Percentiles rank a stretch among this genome's conserved stretches.
phyloP scores from a whole-genome alignment of 179 eudicot species.

The Beta lomatogona region DNA sequence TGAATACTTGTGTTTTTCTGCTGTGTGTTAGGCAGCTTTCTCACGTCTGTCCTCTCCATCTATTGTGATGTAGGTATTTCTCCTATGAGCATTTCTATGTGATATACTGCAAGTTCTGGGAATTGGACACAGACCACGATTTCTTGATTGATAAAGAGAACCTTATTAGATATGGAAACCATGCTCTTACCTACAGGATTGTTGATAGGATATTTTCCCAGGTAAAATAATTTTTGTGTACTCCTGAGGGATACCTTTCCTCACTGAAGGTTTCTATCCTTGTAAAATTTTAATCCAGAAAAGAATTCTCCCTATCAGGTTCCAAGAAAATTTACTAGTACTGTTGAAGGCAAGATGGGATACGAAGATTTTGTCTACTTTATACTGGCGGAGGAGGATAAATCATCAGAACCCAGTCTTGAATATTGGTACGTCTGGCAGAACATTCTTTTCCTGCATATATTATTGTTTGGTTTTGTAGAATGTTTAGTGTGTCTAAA shows the following conservation, averaged over 20 bases:
- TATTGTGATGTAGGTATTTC: slow-evolving; percentile 63
- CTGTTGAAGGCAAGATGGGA: slow-evolving; percentile 98
- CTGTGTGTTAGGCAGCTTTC: not conserved
- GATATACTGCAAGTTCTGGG: slow-evolving; percentile 99
- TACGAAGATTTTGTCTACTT: slow-evolving; percentile 99
- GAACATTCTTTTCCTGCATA: not conserved
- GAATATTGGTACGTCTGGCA: slow-evolving; percentile 73
- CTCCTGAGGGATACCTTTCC: not conserved
- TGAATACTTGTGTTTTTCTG: not conserved
- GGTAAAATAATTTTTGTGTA: slow-evolving; percentile 39
- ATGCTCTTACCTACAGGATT: slow-evolving; percentile 97
- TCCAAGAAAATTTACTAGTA: slow-evolving; percentile 87
- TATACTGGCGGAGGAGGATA: slow-evolving; percentile 98
- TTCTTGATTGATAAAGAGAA: slow-evolving; percentile 96
- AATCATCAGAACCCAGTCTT: slow-evolving; percentile 95
- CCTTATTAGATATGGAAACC: slow-evolving; percentile 97
- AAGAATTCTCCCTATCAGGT: slow-evolving; percentile 40
- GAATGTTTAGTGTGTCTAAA: not conserved
- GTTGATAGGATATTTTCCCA: slow-evolving; percentile 96
- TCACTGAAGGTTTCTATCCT: not conserved
- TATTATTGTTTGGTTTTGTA: not conserved
- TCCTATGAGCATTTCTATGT: slow-evolving; percentile 99
- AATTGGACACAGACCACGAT: slow-evolving; percentile 95
- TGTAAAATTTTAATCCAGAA: not conserved
- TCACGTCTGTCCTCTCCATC: slow-evolving; percentile 5